phyloP scores from a whole-genome alignment of 345 rosid species.

The Dipteronia sinensis region DNA sequence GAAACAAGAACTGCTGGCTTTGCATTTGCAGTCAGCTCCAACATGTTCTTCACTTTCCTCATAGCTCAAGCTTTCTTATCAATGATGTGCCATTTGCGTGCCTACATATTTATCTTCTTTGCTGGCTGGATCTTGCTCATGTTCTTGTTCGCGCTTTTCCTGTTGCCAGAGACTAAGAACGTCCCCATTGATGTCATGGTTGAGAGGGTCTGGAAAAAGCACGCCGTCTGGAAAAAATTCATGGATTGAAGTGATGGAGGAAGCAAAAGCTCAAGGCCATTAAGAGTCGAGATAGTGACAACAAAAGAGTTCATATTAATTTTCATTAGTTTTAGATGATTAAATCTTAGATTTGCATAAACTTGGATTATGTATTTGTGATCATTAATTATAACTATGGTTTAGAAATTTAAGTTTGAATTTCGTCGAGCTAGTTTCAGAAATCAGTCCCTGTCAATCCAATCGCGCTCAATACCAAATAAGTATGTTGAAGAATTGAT shows the following conservation, averaged over 20 bases:
- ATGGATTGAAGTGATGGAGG: slow-evolving; percentile 20
- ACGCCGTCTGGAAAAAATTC: slow-evolving; percentile 43
- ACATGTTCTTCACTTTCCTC: slow-evolving; percentile 84
- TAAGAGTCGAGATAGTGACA: slow-evolving; percentile 14
- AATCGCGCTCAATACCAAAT: no score
- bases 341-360: neutral
- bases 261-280: neutral
- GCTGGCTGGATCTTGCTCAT: slow-evolving; percentile 60
- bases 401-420: no score
- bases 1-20: slow-evolving; percentile 69
- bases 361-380: neutral
- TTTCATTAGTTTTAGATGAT: neutral
- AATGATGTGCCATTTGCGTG: slow-evolving; percentile 51
- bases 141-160: slow-evolving; percentile 50
- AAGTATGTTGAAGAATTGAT: no score
- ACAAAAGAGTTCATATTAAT: no score
- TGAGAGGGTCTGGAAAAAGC: slow-evolving; percentile 52
- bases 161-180: slow-evolving; percentile 60
- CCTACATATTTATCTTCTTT: slow-evolving; percentile 63
- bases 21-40: slow-evolving; percentile 60
- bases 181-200: slow-evolving; percentile 56
- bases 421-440: no score
- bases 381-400: no score
- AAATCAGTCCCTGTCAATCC: no score
- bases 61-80: slow-evolving; percentile 81